Evolutionary conservation across 225 moss, liverwort and hornwort species (phyloP).

Genomic region (Pleurozium schreberi): DNA sequence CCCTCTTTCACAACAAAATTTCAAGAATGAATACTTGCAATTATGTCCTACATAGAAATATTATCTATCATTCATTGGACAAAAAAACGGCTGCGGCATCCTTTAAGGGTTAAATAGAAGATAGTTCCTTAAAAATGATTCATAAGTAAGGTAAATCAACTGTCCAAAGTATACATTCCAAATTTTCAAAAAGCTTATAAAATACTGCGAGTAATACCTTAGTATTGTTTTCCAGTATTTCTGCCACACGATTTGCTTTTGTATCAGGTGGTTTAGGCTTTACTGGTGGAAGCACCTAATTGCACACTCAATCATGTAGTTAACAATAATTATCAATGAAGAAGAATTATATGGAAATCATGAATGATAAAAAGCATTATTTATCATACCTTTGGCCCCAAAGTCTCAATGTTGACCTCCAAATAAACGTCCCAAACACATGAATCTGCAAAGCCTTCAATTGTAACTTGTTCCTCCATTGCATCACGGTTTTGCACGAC

Average conservation of each 20-base stretch:
- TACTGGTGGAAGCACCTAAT: slow-evolving; percentile 13
- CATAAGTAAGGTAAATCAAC: not conserved
- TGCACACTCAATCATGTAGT: not conserved
- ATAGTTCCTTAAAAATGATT: not conserved
- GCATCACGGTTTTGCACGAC: slow-evolving; percentile 32
- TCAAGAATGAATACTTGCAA: too few relatives aligned
- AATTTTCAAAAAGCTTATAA: not conserved
- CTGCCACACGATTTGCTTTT: slow-evolving; percentile 30
- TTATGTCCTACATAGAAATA: too few relatives aligned
- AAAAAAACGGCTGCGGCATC: too few relatives aligned
- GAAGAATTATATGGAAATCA: not conserved
- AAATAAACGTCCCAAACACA: slow-evolving; percentile 39
- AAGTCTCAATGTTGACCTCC: slow-evolving; percentile 14
- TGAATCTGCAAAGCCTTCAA: slow-evolving; percentile 27
- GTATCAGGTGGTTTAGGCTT: slow-evolving; percentile 1
- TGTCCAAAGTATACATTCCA: not conserved
- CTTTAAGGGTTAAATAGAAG: not conserved
- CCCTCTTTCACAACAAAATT: too few relatives aligned
- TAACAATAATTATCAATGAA: not conserved
- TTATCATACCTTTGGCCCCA: slow-evolving; percentile 26
- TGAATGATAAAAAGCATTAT: not conserved
- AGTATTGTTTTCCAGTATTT: slow-evolving; percentile 15
- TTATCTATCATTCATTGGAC: too few relatives aligned
- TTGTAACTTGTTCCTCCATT: slow-evolving; percentile 20
- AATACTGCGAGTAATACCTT: slow-evolving; percentile 13